Conservation (phyloP, 2,329 filamentous ascomycete species). For the Graphiopsis chlorocephala region DNA sequence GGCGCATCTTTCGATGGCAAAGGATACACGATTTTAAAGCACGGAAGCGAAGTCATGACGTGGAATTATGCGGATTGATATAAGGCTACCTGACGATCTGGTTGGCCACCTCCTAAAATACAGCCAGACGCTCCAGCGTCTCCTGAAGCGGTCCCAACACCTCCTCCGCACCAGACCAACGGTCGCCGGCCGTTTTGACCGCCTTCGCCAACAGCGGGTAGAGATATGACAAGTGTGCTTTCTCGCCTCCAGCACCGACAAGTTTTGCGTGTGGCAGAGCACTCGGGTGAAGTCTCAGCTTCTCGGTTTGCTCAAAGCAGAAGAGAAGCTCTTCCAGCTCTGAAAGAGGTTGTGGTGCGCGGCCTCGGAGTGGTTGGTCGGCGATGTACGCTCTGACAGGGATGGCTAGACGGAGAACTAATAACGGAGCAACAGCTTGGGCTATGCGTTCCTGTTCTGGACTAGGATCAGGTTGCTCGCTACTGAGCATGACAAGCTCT, state of each 20-base stretch:
- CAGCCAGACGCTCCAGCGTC: constrained; percentile 34
- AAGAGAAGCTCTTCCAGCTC: constrained; percentile 77
- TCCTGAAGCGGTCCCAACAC: constrained; percentile 40
- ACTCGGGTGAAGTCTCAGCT: constrained; percentile 65
- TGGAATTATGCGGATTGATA: constrained; percentile 36
- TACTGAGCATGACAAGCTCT: constrained; percentile 57
- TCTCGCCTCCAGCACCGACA: constrained; percentile 34
- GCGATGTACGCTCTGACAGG: constrained; percentile 82
- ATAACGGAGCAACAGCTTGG: constrained; percentile 71
- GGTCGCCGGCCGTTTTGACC: constrained; percentile 58
- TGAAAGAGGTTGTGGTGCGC: constrained; percentile 81
- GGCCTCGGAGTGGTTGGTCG: constrained; percentile 84
- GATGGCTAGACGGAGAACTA: constrained; percentile 77
- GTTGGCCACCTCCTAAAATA: background rate
- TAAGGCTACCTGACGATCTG: background rate
- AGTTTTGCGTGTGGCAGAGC: constrained; percentile 20
- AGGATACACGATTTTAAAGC: constrained; percentile 31
- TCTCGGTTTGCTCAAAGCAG: constrained; percentile 64
- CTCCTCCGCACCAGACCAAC: constrained; percentile 57
- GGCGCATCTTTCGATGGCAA: constrained; percentile 31
- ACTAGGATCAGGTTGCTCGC: constrained; percentile 10
- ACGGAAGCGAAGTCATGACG: constrained; percentile 24
- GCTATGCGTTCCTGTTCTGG: constrained; percentile 62
- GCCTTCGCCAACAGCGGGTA: constrained; percentile 74
- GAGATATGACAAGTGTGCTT: constrained; percentile 75